Percentiles rank a stretch among this genome's conserved stretches.
These are phyloP conservation scores for Salvia splendens DNA, from an alignment of 257 asterid species.

Conservation along the genomic window DNA sequence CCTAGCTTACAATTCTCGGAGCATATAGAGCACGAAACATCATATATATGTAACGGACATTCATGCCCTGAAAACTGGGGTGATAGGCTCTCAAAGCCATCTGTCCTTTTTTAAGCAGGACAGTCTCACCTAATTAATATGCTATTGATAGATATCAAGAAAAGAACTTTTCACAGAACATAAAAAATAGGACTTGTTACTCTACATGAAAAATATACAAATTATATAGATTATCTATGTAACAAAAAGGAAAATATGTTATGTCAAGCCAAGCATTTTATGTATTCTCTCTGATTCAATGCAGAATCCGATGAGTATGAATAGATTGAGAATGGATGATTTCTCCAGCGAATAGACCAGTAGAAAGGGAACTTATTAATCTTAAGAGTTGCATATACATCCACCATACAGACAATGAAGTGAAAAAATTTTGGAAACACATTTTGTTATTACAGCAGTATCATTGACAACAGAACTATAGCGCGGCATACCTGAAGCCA, in stretches of 20 bases:
- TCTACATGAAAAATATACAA: constrained; percentile 17
- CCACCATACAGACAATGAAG: constrained; percentile 19
- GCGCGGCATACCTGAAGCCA: constrained; percentile 63
- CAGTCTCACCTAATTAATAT: background rate
- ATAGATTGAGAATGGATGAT: constrained; percentile 14
- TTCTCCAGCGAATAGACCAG: background rate
- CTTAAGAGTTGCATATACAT: constrained; percentile 9
- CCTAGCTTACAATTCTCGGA: constrained; percentile 12
- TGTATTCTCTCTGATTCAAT: background rate
- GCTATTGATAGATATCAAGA: background rate
- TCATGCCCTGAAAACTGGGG: constrained; percentile 13
- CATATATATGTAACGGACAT: background rate
- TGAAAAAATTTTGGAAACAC: constrained; percentile 20
- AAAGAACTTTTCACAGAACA: background rate
- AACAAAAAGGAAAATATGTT: constrained; percentile 19
- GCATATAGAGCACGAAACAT: constrained; percentile 11
- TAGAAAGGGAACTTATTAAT: constrained; percentile 7
- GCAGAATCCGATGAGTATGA: constrained; percentile 12
- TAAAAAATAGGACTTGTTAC: constrained; percentile 9
- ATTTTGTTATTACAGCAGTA: constrained; percentile 10
- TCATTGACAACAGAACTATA: constrained; percentile 22
- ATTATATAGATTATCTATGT: background rate
- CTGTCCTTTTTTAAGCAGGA: background rate
- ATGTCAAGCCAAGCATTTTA: constrained; percentile 3
- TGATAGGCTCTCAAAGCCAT: constrained; percentile 9